A percentile compares a stretch with the other conserved stretches of the same genome.
Conservation (phyloP, 2,329 filamentous ascomycete genomes). For the Fusarium dimerum region DNA sequence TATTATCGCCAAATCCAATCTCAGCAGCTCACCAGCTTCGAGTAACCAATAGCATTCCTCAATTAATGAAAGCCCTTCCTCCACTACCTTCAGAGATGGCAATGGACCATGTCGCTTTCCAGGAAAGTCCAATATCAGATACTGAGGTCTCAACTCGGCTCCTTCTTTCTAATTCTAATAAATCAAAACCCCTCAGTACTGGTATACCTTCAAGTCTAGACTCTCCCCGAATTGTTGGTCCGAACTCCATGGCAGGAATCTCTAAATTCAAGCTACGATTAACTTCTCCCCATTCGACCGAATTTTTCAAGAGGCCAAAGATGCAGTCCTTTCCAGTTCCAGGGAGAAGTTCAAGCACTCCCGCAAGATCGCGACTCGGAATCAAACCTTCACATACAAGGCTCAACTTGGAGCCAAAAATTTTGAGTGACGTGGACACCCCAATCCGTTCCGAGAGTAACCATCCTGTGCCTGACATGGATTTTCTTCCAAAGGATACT, state of each 20-base stretch:
- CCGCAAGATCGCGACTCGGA: conserved; percentile 24
- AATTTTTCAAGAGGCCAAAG: conserved; percentile 5
- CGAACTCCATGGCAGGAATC: conserved; percentile 7
- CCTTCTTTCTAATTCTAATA: conserved; percentile 8
- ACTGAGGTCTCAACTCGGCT: conserved; percentile 8
- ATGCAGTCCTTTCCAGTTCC: neutral
- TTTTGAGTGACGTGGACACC: conserved; percentile 17
- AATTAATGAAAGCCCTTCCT: conserved; percentile 55
- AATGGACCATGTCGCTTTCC: neutral
- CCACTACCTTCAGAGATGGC: conserved; percentile 40
- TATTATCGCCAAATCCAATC: conserved; percentile 50
- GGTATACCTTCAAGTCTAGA: neutral
- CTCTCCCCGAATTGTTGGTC: neutral
- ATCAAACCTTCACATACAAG: conserved; percentile 37
- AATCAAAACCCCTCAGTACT: neutral
- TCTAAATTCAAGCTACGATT: conserved; percentile 33
- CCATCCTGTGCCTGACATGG: conserved; percentile 35
- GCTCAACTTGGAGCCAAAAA: conserved; percentile 22
- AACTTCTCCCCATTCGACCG: conserved; percentile 20
- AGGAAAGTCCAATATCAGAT: conserved; percentile 2
- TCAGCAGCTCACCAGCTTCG: conserved; percentile 47
- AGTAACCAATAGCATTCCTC: conserved; percentile 51
- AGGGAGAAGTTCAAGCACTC: conserved; percentile 10
- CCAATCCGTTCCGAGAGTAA: conserved; percentile 32
- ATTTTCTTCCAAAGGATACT: conserved; percentile 17